A percentile compares a stretch with the other conserved stretches of the same genome.
Conservation (phyloP, 2,329 filamentous ascomycete genomes). For the Xylariaceae sp. region DNA sequence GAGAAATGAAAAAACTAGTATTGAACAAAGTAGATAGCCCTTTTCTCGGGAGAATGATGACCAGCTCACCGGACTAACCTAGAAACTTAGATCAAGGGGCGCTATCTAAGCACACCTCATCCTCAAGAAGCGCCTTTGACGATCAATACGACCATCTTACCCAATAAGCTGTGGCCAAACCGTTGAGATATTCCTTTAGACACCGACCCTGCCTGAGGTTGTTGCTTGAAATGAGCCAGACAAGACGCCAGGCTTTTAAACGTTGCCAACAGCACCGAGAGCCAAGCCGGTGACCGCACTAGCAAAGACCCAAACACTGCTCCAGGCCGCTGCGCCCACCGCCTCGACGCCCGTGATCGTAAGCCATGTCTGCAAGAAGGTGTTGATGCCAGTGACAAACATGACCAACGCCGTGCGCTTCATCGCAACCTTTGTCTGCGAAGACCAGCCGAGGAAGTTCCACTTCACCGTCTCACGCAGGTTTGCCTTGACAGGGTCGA, state of each 20-base stretch:
- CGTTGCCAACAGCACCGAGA: conserved; percentile 46
- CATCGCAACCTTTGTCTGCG: conserved; percentile 58
- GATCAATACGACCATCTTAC: no score
- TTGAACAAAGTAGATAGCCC: no score
- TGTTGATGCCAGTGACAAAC: conserved; percentile 51
- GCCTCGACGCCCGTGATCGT: conserved; percentile 66
- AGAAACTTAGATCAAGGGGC: no score
- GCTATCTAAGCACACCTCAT: no score
- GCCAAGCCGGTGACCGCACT: conserved; percentile 53
- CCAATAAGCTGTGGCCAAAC: no score
- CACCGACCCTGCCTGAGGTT: no score
- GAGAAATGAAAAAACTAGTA: no score
- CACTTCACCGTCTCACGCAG: conserved; percentile 65
- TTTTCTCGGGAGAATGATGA: no score
- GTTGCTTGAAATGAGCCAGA: no score
- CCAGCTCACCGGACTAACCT: no score
- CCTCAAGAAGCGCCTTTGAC: no score
- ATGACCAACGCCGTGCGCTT: conserved; percentile 57
- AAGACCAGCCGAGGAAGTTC: conserved; percentile 66
- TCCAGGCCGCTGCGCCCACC: conserved; percentile 66
- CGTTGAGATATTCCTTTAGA: no score
- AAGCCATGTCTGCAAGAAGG: conserved; percentile 59
- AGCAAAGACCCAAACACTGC: conserved; percentile 67
- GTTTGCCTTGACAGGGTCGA: conserved; percentile 60
- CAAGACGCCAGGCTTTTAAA: conserved; percentile 33